Conservation (phyloP, 768 basidiomycete genomes). For the Dioszegia hungarica region DNA sequence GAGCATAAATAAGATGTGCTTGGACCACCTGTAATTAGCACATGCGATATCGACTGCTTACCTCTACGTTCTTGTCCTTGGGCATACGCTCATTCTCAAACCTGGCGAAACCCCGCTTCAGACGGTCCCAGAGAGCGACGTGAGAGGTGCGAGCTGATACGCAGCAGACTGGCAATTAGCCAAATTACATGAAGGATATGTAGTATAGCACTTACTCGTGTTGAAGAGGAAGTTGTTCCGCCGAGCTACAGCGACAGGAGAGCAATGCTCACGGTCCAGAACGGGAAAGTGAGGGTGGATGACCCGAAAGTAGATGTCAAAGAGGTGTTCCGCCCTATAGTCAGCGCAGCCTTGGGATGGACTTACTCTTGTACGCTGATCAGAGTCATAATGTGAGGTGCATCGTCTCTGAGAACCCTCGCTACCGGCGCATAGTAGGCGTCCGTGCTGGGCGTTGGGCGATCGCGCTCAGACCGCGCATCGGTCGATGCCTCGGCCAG, state of each 20-base stretch:
- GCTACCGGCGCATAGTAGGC: constrained; percentile 26
- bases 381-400: constrained; percentile 35
- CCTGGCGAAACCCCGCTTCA: constrained; percentile 25
- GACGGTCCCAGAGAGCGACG: constrained; percentile 20
- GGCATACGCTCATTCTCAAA: constrained; percentile 37
- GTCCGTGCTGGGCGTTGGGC: background rate
- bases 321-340: constrained; percentile 26
- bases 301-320: constrained; percentile 26
- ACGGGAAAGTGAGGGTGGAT: constrained; percentile 35
- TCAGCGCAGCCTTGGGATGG: background rate
- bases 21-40: constrained; percentile 14
- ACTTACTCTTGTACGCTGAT: constrained; percentile 27
- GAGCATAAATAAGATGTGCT: constrained; percentile 33
- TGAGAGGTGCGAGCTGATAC: constrained; percentile 27
- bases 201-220: constrained; percentile 17
- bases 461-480: background rate
- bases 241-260: constrained; percentile 24
- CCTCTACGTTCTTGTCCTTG: constrained; percentile 39
- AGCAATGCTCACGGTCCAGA: constrained; percentile 21
- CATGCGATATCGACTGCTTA: background rate
- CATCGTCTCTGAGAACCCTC: constrained; percentile 24
- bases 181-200: background rate
- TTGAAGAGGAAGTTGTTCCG: constrained; percentile 41
- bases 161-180: constrained; percentile 25
- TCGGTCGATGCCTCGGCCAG: constrained; percentile 24